Evolutionary conservation across 1,139 yeast species (phyloP).

Genomic region (Yamadazyma blattariae): DNA sequence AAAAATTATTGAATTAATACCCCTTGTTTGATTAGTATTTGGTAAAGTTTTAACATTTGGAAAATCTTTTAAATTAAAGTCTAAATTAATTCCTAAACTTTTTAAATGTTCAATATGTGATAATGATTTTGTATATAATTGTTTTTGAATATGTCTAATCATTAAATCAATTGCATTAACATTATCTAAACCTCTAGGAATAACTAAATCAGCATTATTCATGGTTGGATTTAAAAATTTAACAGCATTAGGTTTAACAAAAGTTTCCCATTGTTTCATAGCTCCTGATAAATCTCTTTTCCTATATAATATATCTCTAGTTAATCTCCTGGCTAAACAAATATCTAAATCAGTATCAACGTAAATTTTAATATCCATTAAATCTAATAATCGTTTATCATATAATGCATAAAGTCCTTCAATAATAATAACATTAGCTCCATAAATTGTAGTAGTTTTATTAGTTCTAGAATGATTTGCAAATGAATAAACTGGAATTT

Average conservation of each 20-base stretch:
- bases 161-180: slow-evolving; percentile 74
- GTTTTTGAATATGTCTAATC: slow-evolving; percentile 76
- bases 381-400: slow-evolving; percentile 61
- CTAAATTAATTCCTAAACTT: slow-evolving; percentile 45
- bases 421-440: slow-evolving; percentile 87
- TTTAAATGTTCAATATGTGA: slow-evolving; percentile 62
- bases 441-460: slow-evolving; percentile 75
- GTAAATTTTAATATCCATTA: slow-evolving; percentile 84
- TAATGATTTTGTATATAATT: slow-evolving; percentile 60
- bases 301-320: slow-evolving; percentile 81
- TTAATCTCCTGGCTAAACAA: slow-evolving; percentile 82
- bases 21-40: slow-evolving; percentile 64
- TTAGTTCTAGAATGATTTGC: slow-evolving; percentile 67
- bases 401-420: slow-evolving; percentile 90
- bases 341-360: slow-evolving; percentile 94
- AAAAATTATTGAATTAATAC: slow-evolving; percentile 69
- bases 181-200: slow-evolving; percentile 88
- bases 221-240: slow-evolving; percentile 73
- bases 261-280: slow-evolving; percentile 82
- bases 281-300: slow-evolving; percentile 84
- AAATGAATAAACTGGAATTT: slow-evolving; percentile 87
- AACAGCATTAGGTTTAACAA: slow-evolving; percentile 91
- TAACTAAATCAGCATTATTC: slow-evolving; percentile 76
- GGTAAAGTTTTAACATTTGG: slow-evolving; percentile 42
- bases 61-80: slow-evolving; percentile 27